phyloP scores from a whole-genome alignment of 495 filamentous ascomycete species.

The Hypoxylon lienhwacheense region DNA sequence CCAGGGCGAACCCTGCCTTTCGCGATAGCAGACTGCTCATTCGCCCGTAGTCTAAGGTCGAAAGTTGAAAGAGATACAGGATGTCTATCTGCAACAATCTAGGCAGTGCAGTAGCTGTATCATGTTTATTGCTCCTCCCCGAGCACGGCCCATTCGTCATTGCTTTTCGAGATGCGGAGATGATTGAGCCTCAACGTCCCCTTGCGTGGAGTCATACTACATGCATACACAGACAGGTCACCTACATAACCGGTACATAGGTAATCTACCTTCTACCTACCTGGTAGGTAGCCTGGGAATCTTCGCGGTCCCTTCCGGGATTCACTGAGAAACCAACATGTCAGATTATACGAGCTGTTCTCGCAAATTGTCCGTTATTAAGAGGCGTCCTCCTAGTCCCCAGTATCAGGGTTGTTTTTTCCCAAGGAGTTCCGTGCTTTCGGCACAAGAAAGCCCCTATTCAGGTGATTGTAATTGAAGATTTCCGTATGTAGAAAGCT shows the following conservation, averaged over 20 bases:
- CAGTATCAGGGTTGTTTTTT: not conserved
- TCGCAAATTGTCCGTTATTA: constrained; percentile 2
- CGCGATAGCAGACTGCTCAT: not conserved
- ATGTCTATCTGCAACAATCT: not conserved
- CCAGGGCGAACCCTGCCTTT: not conserved
- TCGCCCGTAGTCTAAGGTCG: too few relatives aligned
- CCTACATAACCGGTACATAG: too few relatives aligned
- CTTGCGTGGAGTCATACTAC: constrained; percentile 23
- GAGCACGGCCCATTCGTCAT: constrained; percentile 8
- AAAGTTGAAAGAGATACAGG: too few relatives aligned
- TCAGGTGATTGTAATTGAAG: constrained; percentile 1
- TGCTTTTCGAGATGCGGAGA: constrained; percentile 15
- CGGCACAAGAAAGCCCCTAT: constrained; percentile 5
- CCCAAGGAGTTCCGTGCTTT: not conserved
- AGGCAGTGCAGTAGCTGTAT: not conserved
- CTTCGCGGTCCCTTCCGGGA: not conserved
- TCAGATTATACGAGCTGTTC: constrained; percentile 13
- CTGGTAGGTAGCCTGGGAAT: not conserved
- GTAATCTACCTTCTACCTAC: too few relatives aligned
- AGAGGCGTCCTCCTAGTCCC: not conserved
- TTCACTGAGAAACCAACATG: constrained; percentile 16
- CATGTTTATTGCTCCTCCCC: constrained; percentile 2
- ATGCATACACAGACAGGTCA: not conserved
- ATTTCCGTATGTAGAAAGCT: constrained; percentile 1
- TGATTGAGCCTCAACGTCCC: constrained; percentile 31